Conservation (phyloP, 805 yeast genomes). For the Metschnikowia amazonensis region DNA sequence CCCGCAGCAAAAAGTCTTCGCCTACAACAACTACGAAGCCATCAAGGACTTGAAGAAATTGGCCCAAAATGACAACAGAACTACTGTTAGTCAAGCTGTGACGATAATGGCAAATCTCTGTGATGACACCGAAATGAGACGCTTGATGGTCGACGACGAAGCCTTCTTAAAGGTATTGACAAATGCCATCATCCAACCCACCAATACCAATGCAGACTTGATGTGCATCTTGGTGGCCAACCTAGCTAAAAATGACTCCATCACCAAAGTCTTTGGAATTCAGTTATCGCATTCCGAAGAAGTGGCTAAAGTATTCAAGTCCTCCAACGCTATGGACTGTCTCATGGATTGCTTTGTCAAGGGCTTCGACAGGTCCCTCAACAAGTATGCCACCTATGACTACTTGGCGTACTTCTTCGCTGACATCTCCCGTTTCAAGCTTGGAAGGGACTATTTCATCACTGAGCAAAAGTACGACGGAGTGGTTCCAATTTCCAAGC, state of each 20-base stretch:
- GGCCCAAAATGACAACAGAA: constrained; percentile 49
- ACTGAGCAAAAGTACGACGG: constrained; percentile 68
- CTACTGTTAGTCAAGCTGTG: constrained; percentile 60
- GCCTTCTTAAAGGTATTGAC: constrained; percentile 49
- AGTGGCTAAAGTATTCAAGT: constrained; percentile 48
- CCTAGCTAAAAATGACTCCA: constrained; percentile 71
- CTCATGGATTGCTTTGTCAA: constrained; percentile 86
- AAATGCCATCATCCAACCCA: constrained; percentile 48
- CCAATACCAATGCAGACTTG: constrained; percentile 70
- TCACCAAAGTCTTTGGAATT: constrained; percentile 48
- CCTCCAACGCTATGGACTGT: constrained; percentile 64
- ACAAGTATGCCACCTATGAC: constrained; percentile 71
- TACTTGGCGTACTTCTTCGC: constrained; percentile 86
- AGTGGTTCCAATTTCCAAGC: constrained; percentile 75
- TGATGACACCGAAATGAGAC: constrained; percentile 63
- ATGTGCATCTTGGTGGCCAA: constrained; percentile 83
- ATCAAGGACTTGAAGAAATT: constrained; percentile 66
- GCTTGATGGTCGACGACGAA: constrained; percentile 60
- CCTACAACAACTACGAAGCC: constrained; percentile 65
- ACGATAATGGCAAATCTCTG: constrained; percentile 83
- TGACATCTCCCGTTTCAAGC: constrained; percentile 72
- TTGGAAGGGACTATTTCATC: constrained; percentile 75
- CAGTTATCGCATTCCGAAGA: constrained; percentile 33
- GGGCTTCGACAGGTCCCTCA: constrained; percentile 69
- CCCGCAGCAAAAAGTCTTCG: constrained; percentile 60